Base-by-base conservation (phyloP, 805 yeast species). In the fission yeast (Schizosaccharomyces pombe) region DNA sequence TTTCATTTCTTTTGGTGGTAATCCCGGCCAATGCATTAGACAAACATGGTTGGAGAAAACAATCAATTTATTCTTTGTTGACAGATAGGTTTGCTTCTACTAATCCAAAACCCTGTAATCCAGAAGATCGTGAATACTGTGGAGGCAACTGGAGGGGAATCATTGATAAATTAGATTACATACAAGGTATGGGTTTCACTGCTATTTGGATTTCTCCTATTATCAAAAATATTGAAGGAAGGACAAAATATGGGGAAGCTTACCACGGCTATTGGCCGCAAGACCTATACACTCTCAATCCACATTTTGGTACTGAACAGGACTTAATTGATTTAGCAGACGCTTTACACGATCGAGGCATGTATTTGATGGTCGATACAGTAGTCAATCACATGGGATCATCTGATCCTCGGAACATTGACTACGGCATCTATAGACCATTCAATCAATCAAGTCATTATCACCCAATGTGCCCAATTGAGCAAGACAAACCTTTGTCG, bases 151-250 rank as follows among this genome's bases (percentile, higher is more conserved):
- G 55, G 55, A 16, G 24, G 19, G 57, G 57, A 29, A 24, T 55
- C 31, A 43, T 33, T 14, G 19, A 39, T 12, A 33, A 53, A 4
- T 34, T 55, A 8, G 57, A 55, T 31, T 55, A 55, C 49, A 55
- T 55, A 12, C 56, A 52, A 8, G 47, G 47, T 16, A 37, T 55
- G 57, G 57, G 57, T 8, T 55, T 55, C 26, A 56, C 43, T 24
- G 57, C 57, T 28, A 40, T 55, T 16, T 55, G 57, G 57, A 53
- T 55, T 29, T 55, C 57, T 2, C 57, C 57, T 5, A 26, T 55
- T 24, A 33, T 53, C 12, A 32, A 52, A 32, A 55, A 55, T n/a
- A 53, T 55, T 29, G 56, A 55, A 3, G 47, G 29, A 14, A 12
- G 12, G 5, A 53, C 57, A 5, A 32, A 55, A 9, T 30, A 49